Conservation (phyloP, 78 protist genomes). For the Planoprotostelium fungivorum region DNA sequence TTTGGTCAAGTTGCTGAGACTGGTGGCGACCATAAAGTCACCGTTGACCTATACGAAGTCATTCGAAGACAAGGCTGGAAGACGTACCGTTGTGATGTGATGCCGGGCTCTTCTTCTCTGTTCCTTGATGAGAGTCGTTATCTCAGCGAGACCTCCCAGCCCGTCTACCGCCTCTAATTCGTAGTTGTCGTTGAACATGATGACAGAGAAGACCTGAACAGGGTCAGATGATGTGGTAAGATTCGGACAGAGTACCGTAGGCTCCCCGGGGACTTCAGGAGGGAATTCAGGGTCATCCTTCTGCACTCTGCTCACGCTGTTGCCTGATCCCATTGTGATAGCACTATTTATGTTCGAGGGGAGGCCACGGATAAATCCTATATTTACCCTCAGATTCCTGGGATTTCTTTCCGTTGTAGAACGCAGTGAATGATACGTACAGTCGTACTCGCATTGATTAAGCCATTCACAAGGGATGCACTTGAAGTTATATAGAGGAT, state of each 20-base stretch:
- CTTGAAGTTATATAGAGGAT: no score
- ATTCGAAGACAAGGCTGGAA: background rate
- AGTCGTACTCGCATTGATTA: no score
- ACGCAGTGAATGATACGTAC: no score
- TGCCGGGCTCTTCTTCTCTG: background rate
- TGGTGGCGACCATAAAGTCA: background rate
- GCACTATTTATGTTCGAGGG: no score
- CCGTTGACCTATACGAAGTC: background rate
- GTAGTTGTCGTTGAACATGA: conserved; percentile 3
- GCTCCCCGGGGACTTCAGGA: background rate
- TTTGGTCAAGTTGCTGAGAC: background rate
- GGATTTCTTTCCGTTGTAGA: no score
- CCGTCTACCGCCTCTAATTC: conserved; percentile 9
- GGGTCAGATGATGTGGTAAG: background rate
- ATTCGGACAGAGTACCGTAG: background rate
- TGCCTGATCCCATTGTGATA: conserved; percentile 2
- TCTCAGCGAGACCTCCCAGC: background rate
- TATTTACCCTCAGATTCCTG: no score
- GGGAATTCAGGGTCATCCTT: background rate
- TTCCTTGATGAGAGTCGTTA: background rate
- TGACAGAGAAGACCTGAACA: background rate
- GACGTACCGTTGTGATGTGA: background rate
- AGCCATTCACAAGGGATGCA: no score
- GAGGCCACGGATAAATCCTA: no score
- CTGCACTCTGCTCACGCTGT: background rate